A percentile compares a stretch with the other conserved stretches of the same genome.
These are phyloP conservation scores for Auxenochlorella pyrenoidosa DNA, from an alignment of 139 green algal species.

Conservation along the genomic window DNA sequence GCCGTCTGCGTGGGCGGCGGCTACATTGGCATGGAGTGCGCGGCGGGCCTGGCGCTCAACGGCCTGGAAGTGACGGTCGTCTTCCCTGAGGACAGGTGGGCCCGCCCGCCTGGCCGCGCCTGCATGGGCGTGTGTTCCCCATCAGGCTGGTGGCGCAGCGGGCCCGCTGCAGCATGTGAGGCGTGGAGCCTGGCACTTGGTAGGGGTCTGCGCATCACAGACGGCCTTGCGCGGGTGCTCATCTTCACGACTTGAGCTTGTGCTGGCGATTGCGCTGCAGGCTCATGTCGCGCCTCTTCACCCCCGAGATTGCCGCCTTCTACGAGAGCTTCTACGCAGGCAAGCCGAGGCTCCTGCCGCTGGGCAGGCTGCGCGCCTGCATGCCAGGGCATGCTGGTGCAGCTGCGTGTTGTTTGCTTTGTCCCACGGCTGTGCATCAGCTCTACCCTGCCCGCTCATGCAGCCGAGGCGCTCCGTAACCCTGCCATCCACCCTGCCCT, in stretches of 20 bases:
- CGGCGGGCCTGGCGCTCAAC: constrained; percentile 71
- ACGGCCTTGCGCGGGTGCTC: too few relatives aligned
- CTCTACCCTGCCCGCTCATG: not conserved
- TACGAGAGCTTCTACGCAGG: constrained; percentile 81
- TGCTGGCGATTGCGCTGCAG: not conserved
- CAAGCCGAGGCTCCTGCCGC: not conserved
- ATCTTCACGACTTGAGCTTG: too few relatives aligned
- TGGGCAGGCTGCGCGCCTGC: too few relatives aligned
- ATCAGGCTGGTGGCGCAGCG: not conserved
- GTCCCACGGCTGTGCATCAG: not conserved
- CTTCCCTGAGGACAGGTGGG: constrained; percentile 28
- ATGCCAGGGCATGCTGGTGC: too few relatives aligned
- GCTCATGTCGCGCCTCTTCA: constrained; percentile 85
- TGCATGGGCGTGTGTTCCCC: not conserved
- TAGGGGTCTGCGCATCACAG: too few relatives aligned
- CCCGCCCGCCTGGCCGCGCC: not conserved
- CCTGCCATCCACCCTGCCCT: not conserved
- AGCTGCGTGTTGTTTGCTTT: not conserved
- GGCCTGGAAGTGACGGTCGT: constrained; percentile 84
- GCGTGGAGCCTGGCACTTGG: too few relatives aligned
- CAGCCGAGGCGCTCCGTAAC: not conserved
- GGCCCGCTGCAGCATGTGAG: too few relatives aligned
- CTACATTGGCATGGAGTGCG: constrained; percentile 93
- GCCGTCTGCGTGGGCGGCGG: constrained; percentile 87
- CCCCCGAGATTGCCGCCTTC: constrained; percentile 77